Base-by-base conservation (phyloP, 2,329 filamentous ascomycete species). In the Talaromyces piceae region DNA sequence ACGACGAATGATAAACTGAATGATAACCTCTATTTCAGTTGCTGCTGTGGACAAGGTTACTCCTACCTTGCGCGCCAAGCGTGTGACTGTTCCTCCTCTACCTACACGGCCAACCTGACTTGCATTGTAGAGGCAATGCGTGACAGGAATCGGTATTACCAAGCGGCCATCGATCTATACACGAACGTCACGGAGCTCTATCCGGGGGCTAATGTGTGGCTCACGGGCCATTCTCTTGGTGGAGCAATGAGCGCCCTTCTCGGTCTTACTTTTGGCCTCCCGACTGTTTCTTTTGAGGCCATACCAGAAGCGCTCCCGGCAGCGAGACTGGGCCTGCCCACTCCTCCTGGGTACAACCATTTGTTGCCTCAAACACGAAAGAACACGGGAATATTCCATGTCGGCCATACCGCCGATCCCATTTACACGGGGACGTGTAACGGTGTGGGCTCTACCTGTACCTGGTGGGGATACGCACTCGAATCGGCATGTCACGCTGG, bases 1-100 rank as follows among this genome's bases (percentile, higher is more conserved):
- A 97, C 91, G 0, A 95, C 90, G 23, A 95, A 95, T 59, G 93
- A 98, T 73, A 98, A 98, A 73, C 77, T 91, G 63, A 98, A 97
- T 67, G 93, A 98, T 70, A 98, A 98, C 65, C 77, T 98, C 8
- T 95, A 95, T 70, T 96, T 96, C 73, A 95, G 91, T 64, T 98
- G 93, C 72, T 98, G 93, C 69, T 98, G 93, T 70, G 93, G 83
- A 3, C 90, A 96, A 70, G 91, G 94, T 61, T 90, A 91, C 0
- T 88, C 90, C 57, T 90, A 84, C 72, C 82, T 90, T 13, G 96
- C 90, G 85, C 84, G 87, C 54, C 86, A 94, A 65, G 90, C 95
- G 51, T 98, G 93, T 70, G 87, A 95, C 67, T 98, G 93, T 66
- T 88, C 90, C 56, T 88, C 87, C 1, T 81, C 83, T 9, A 88